phyloP scores from a whole-genome alignment of 768 basidiomycete species.

The Russula vinacea region DNA sequence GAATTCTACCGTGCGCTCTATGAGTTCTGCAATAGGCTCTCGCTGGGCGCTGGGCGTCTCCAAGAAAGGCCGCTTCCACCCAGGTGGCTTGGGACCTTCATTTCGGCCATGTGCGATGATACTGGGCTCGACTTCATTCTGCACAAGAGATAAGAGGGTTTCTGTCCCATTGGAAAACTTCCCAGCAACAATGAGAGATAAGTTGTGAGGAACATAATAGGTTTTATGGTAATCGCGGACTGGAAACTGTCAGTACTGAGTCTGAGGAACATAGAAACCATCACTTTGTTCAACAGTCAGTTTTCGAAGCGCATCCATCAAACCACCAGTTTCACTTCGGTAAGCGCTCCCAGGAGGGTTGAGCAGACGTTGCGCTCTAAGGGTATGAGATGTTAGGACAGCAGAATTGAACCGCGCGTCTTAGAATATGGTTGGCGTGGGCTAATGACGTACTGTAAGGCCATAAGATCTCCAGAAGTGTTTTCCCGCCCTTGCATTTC shows the following conservation, averaged over 20 bases:
- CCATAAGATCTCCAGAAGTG: constrained; percentile 87
- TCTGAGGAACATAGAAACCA: constrained; percentile 24
- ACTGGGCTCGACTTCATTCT: constrained; percentile 77
- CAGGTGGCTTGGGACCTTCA: constrained; percentile 63
- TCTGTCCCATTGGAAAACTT: constrained; percentile 73
- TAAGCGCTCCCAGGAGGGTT: constrained; percentile 85
- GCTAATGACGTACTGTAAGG: constrained; percentile 56
- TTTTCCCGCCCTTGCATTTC: constrained; percentile 98
- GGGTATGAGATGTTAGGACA: constrained; percentile 13
- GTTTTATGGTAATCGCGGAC: constrained; percentile 85
- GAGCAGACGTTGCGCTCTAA: constrained; percentile 72
- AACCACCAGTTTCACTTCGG: constrained; percentile 93
- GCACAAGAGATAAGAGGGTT: constrained; percentile 77
- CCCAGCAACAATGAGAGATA: constrained; percentile 85
- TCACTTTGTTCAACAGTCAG: constrained; percentile 86
- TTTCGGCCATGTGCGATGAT: constrained; percentile 74
- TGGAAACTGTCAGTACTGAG: constrained; percentile 36
- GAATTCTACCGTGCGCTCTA: constrained; percentile 76
- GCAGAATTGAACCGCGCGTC: constrained; percentile 5
- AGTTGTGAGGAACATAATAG: constrained; percentile 93
- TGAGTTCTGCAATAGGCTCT: constrained; percentile 49
- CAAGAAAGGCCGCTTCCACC: constrained; percentile 93
- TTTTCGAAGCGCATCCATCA: constrained; percentile 86
- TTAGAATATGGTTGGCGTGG: neutral
- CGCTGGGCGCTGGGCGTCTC: constrained; percentile 77